These are phyloP conservation scores for Scleroderma citrinum DNA, from an alignment of 768 basidiomycete species.

Conservation along the genomic window DNA sequence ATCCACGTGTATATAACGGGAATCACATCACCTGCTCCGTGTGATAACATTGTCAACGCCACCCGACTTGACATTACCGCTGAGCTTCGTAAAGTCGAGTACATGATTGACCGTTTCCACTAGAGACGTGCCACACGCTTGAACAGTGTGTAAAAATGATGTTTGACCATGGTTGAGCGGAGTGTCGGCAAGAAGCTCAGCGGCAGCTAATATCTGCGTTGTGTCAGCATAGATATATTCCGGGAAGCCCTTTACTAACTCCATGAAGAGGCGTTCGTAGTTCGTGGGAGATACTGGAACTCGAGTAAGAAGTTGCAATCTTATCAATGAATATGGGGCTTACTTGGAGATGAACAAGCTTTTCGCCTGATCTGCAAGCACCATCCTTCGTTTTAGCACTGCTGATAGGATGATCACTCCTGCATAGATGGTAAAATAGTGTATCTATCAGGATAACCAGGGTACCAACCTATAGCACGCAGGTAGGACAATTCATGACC, in stretches of 20 bases:
- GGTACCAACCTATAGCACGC: constrained; percentile 68
- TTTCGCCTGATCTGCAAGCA: constrained; percentile 92
- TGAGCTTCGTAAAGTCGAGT: constrained; percentile 91
- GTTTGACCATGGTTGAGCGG: constrained; percentile 72
- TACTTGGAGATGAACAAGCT: constrained; percentile 89
- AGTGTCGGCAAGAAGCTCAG: constrained; percentile 85
- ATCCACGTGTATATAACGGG: not conserved
- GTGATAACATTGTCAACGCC: constrained; percentile 73
- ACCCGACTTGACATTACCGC: constrained; percentile 75
- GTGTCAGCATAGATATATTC: not conserved
- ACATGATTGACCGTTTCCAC: constrained; percentile 98
- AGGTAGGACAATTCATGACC: constrained; percentile 89
- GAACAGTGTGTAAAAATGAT: constrained; percentile 88
- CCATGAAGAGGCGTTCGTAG: constrained; percentile 89
- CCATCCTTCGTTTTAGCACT: constrained; percentile 88
- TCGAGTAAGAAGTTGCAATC: constrained; percentile 7
- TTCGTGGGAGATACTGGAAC: constrained; percentile 78
- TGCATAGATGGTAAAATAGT: constrained; percentile 12
- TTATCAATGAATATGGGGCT: constrained; percentile 14
- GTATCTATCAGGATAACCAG: not conserved
- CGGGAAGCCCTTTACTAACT: constrained; percentile 34
- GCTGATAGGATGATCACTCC: constrained; percentile 92
- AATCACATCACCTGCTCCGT: constrained; percentile 48
- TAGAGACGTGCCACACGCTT: constrained; percentile 91
- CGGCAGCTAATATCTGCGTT: constrained; percentile 76